These are phyloP conservation scores for Talaromyces sp. DNA, from an alignment of 2,329 filamentous ascomycete species.

Conservation along the genomic window DNA sequence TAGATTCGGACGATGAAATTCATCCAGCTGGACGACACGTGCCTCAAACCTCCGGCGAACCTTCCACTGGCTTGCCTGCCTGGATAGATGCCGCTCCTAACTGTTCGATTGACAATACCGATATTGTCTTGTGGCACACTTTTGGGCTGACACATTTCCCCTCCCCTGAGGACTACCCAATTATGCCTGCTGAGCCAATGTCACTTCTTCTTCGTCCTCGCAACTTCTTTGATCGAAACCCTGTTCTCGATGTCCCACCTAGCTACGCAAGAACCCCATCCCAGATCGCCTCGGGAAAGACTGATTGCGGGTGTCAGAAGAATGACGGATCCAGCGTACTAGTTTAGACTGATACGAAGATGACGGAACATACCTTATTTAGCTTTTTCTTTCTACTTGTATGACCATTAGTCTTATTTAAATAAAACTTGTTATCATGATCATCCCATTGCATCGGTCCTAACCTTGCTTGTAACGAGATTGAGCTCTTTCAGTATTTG, in stretches of 20 bases:
- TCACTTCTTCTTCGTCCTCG: slow-evolving; percentile 75
- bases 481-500: too few relatives aligned
- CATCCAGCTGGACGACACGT: slow-evolving; percentile 87
- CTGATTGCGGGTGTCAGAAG: slow-evolving; percentile 39
- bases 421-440: too few relatives aligned
- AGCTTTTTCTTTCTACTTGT: too few relatives aligned
- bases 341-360: slow-evolving; percentile 34
- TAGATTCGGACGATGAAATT: slow-evolving; percentile 78
- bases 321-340: slow-evolving; percentile 42
- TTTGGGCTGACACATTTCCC: slow-evolving; percentile 92
- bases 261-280: slow-evolving; percentile 74
- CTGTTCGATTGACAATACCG: slow-evolving; percentile 74
- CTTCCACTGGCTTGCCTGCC: slow-evolving; percentile 69
- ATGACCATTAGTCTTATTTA: too few relatives aligned
- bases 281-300: slow-evolving; percentile 58
- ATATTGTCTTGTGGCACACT: slow-evolving; percentile 91
- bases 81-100: slow-evolving; percentile 73
- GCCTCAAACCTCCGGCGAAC: slow-evolving; percentile 81
- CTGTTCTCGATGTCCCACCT: slow-evolving; percentile 78
- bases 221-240: slow-evolving; percentile 81
- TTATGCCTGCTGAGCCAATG: slow-evolving; percentile 90
- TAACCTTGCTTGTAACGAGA: too few relatives aligned
- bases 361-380: too few relatives aligned
- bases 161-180: slow-evolving; percentile 83
- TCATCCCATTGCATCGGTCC: too few relatives aligned